These are phyloP conservation scores for Corymbia calophylla DNA, from an alignment of 441 rosid species.

Conservation along the genomic window DNA sequence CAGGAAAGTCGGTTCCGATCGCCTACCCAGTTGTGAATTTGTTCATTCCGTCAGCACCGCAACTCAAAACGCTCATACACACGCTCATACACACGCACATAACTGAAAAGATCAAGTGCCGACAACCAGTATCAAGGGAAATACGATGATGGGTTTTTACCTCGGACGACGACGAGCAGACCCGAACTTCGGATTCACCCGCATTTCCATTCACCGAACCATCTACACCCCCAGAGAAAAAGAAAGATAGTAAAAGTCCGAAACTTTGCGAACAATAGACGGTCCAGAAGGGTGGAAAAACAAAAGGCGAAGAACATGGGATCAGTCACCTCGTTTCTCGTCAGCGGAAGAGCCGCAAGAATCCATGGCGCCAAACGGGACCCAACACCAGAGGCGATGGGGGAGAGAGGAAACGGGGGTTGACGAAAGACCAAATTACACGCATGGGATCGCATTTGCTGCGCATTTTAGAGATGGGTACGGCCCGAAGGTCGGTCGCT, in stretches of 20 bases:
- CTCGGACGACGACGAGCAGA: slow-evolving; percentile 50
- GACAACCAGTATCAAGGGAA: neutral
- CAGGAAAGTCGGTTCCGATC: neutral
- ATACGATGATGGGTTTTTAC: slow-evolving; percentile 11
- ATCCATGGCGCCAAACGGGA: neutral
- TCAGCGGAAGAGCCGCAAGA: neutral
- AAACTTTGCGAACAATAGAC: neutral
- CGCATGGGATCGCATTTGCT: neutral
- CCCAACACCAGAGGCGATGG: neutral
- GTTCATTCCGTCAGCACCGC: neutral
- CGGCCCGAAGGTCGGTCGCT: neutral
- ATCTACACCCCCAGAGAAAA: neutral
- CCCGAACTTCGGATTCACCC: slow-evolving; percentile 34
- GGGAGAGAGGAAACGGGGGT: neutral
- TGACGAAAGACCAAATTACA: neutral
- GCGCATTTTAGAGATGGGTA: neutral
- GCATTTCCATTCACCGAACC: slow-evolving; percentile 19
- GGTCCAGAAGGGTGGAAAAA: neutral
- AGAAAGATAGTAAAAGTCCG: neutral
- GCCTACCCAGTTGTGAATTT: neutral
- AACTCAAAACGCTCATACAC: neutral
- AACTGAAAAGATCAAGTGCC: neutral
- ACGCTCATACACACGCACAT: neutral
- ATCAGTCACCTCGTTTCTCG: slow-evolving; percentile 9
- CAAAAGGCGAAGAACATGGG: neutral